phyloP scores from a whole-genome alignment of 2,329 filamentous ascomycete species.

The Pestalotiopsis sp. region DNA sequence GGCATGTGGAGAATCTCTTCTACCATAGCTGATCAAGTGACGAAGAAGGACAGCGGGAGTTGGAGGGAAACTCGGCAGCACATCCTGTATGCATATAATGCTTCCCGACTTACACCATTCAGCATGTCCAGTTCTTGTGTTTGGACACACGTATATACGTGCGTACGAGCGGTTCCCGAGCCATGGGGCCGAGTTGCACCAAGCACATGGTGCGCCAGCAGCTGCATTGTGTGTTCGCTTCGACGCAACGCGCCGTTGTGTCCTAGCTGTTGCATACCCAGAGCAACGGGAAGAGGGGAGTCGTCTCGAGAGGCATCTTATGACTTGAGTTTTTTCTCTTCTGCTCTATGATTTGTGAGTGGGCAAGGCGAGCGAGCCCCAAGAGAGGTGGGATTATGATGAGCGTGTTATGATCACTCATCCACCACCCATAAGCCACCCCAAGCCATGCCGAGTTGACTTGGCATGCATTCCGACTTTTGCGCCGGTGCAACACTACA shows the following conservation, averaged over 20 bases:
- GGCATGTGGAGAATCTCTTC: too few relatives aligned
- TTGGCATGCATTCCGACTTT: neutral
- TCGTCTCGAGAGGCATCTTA: neutral
- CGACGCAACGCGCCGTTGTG: neutral
- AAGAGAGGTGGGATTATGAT: neutral
- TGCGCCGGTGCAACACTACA: neutral
- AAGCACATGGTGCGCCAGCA: neutral
- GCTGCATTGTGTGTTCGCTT: too few relatives aligned
- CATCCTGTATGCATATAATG: neutral
- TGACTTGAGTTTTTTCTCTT: neutral
- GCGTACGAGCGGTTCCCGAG: neutral
- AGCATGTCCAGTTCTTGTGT: neutral
- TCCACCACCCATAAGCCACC: neutral
- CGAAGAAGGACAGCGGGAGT: neutral
- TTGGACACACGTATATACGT: neutral
- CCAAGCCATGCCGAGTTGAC: neutral
- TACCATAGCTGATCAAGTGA: neutral
- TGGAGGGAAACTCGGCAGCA: neutral
- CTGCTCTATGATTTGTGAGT: neutral
- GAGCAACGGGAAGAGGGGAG: neutral
- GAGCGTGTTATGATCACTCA: neutral
- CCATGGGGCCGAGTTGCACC: neutral
- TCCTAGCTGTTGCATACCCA: neutral
- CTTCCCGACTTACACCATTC: neutral
- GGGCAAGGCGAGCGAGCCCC: neutral